Conservation (phyloP, 1,284 basidiomycete species). For the Leccinum fallax region DNA sequence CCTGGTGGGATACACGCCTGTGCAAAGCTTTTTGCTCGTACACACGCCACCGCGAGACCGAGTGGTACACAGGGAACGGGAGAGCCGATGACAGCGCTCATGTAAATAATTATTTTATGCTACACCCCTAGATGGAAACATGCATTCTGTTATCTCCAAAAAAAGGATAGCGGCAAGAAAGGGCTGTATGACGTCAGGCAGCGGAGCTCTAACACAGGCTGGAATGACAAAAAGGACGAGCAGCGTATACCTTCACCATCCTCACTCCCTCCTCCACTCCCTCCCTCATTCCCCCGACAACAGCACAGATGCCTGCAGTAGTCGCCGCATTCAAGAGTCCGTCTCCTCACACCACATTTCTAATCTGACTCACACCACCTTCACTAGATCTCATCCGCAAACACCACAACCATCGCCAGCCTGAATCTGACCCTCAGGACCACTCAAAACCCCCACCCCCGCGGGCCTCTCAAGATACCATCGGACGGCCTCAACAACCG, state of each 20-base stretch:
- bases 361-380: constrained; percentile 24
- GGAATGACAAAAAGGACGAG: constrained; percentile 37
- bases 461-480: constrained; percentile 35
- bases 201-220: constrained; percentile 36
- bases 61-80: constrained; percentile 21
- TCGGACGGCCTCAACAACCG: constrained; percentile 29
- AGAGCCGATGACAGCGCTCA: constrained; percentile 5
- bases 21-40: constrained; percentile 66
- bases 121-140: not conserved
- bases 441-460: constrained; percentile 32
- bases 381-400: constrained; percentile 81
- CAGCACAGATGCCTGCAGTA: constrained; percentile 41
- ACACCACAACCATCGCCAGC: constrained; percentile 55
- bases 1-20: constrained; percentile 70
- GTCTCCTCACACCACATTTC: constrained; percentile 15
- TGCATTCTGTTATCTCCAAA: constrained; percentile 4
- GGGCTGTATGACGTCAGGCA: constrained; percentile 34
- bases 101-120: constrained; percentile 4
- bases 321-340: constrained; percentile 77
- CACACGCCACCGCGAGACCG: constrained; percentile 62
- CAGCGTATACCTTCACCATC: constrained; percentile 11
- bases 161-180: constrained; percentile 9
- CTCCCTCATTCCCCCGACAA: constrained; percentile 5
- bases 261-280: constrained; percentile 1
- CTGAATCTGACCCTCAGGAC: constrained; percentile 37